These are phyloP conservation scores for Colletotrichum aenigma DNA, from an alignment of 2,329 filamentous ascomycete species.

Conservation along the genomic window DNA sequence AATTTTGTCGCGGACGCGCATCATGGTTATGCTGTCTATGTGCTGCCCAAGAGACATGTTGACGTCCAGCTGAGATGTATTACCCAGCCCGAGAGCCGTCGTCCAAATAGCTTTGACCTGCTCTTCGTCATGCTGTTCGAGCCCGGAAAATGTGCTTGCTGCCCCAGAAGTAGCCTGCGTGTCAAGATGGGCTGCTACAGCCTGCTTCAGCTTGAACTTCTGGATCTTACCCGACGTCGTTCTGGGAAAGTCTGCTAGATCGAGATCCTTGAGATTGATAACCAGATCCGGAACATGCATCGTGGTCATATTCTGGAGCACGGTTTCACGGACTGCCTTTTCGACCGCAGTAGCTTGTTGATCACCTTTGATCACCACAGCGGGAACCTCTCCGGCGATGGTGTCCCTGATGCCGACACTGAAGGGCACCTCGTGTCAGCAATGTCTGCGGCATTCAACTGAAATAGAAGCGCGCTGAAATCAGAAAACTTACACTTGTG, in stretches of 20 bases:
- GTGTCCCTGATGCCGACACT: background rate
- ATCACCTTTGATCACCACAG: background rate
- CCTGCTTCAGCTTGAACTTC: background rate
- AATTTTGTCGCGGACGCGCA: background rate
- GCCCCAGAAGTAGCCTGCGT: background rate
- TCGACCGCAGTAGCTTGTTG: background rate
- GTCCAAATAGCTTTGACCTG: background rate
- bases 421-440: background rate
- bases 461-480: background rate
- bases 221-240: background rate
- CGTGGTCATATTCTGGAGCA: background rate
- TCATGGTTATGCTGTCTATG: background rate
- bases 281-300: background rate
- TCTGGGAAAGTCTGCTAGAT: background rate
- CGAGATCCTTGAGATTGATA: background rate
- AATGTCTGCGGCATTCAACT: fast-evolving
- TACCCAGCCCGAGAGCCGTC: background rate
- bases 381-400: background rate
- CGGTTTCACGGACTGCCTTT: background rate
- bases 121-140: background rate
- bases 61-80: background rate
- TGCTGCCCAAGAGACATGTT: background rate
- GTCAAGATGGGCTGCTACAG: background rate
- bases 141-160: fast-evolving
- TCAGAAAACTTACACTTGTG: background rate